A percentile compares a stretch with the other conserved stretches of the same genome.
Evolutionary conservation across 306 rosid genomes (phyloP).

Genomic region (Citrullus mucosospermus): DNA sequence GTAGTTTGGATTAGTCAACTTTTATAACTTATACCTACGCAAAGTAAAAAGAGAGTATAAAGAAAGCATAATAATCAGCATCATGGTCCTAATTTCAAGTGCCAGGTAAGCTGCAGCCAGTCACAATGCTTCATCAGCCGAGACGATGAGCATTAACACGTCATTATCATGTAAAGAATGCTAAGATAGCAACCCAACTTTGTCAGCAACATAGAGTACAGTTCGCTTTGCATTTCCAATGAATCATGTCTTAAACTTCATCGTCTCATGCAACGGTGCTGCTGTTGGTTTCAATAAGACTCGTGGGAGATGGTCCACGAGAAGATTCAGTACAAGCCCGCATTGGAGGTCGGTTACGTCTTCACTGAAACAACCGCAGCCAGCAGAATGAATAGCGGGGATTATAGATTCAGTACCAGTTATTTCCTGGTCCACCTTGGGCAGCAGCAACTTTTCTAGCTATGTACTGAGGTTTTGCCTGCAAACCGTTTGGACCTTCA

Average conservation of each 20-base stretch:
- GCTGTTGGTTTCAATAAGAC: background rate
- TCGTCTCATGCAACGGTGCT: background rate
- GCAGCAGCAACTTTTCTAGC: slow-evolving; percentile 83
- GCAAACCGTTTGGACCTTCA: slow-evolving; percentile 66
- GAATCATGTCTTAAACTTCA: background rate
- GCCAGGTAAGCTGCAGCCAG: slow-evolving; percentile 4
- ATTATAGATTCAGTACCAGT: slow-evolving; percentile 50
- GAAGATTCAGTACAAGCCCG: background rate
- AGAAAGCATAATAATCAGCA: slow-evolving; percentile 7
- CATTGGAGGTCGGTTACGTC: background rate
- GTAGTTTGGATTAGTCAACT: background rate
- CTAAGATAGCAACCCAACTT: background rate
- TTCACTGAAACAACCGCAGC: background rate
- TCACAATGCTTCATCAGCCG: background rate
- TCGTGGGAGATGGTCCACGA: background rate
- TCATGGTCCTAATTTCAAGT: background rate
- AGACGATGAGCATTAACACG: background rate
- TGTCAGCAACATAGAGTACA: background rate
- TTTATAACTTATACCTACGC: background rate
- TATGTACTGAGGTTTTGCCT: slow-evolving; percentile 69
- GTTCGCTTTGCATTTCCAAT: background rate
- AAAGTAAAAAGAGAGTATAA: background rate
- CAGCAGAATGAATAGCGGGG: background rate
- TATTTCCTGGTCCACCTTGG: slow-evolving; percentile 59
- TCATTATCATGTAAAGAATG: background rate